Conservation (phyloP, 257 asterid genomes). For the Striga asiatica region DNA sequence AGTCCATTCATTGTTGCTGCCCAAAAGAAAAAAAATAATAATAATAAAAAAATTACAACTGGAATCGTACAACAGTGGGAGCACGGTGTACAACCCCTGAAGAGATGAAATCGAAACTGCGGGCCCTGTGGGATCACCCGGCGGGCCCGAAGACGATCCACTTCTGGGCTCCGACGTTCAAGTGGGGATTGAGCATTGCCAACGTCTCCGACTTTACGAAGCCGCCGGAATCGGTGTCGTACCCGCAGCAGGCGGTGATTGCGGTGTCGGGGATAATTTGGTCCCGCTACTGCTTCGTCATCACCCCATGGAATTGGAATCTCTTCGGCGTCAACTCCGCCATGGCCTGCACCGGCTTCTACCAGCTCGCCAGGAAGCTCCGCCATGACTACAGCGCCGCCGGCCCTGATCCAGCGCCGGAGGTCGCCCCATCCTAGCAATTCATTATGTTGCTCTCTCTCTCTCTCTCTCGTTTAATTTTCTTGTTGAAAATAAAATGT, state of each 20-base stretch:
- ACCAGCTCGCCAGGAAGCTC: slow-evolving; percentile 33
- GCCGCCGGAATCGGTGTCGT: slow-evolving; percentile 38
- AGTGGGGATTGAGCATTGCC: slow-evolving; percentile 47
- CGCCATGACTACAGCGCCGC: slow-evolving; percentile 20
- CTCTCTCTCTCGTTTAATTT: too few species aligned
- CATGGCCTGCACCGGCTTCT: slow-evolving; percentile 43
- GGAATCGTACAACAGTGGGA: not conserved
- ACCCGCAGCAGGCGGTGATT: slow-evolving; percentile 40
- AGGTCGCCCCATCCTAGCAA: too few species aligned
- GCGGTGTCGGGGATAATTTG: slow-evolving; percentile 36
- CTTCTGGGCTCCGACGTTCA: slow-evolving; percentile 53
- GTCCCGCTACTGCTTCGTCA: slow-evolving; percentile 48
- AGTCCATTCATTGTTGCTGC: too few species aligned
- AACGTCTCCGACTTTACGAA: slow-evolving; percentile 39
- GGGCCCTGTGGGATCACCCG: slow-evolving; percentile 38
- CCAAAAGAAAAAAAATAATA: too few species aligned
- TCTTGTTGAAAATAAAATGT: too few species aligned
- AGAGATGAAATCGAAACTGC: slow-evolving; percentile 24
- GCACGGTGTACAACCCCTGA: not conserved
- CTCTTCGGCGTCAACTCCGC: slow-evolving; percentile 44
- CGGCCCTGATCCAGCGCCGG: not conserved
- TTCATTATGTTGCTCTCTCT: too few species aligned
- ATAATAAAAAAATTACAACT: not conserved
- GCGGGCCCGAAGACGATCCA: slow-evolving; percentile 47
- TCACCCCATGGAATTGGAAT: slow-evolving; percentile 40